Conservation (phyloP, 192 early-diverging fungal genomes). For the Umbelopsis isabellina region DNA sequence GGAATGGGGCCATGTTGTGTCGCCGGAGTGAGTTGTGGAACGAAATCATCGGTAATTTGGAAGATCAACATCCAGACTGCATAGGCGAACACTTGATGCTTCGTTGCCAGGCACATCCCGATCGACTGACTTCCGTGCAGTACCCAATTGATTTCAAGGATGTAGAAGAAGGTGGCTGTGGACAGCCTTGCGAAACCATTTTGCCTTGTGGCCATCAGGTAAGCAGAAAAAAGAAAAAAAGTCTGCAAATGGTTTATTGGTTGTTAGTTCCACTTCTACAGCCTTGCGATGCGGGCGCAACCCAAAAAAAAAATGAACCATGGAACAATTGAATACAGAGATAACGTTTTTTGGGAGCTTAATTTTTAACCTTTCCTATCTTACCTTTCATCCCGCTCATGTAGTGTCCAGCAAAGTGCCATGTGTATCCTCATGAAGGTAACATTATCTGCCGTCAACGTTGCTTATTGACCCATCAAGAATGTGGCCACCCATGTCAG, state of each 20-base stretch:
- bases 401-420: conserved; percentile 35
- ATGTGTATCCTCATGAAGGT: conserved; percentile 29
- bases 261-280: too few species aligned
- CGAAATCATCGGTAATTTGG: conserved; percentile 42
- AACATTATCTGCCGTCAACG: conserved; percentile 27
- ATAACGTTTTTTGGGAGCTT: conserved; percentile 10
- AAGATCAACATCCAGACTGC: conserved; percentile 20
- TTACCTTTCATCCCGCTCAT: background rate
- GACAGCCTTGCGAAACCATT: conserved; percentile 35
- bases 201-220: conserved; percentile 43
- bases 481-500: conserved; percentile 33
- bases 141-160: conserved; percentile 50
- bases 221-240: conserved; percentile 12
- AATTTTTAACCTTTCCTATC: conserved; percentile 9
- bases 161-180: conserved; percentile 52
- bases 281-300: too few species aligned
- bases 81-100: conserved; percentile 47
- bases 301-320: background rate
- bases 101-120: conserved; percentile 44
- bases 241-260: too few species aligned
- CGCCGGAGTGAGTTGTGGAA: conserved; percentile 51
- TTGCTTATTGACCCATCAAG: conserved; percentile 21
- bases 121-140: conserved; percentile 35
- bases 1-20: conserved; percentile 51
- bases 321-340: background rate